Base-by-base conservation (phyloP, 2,329 filamentous ascomycete species). In the Ceratocystis diversiconidia region DNA sequence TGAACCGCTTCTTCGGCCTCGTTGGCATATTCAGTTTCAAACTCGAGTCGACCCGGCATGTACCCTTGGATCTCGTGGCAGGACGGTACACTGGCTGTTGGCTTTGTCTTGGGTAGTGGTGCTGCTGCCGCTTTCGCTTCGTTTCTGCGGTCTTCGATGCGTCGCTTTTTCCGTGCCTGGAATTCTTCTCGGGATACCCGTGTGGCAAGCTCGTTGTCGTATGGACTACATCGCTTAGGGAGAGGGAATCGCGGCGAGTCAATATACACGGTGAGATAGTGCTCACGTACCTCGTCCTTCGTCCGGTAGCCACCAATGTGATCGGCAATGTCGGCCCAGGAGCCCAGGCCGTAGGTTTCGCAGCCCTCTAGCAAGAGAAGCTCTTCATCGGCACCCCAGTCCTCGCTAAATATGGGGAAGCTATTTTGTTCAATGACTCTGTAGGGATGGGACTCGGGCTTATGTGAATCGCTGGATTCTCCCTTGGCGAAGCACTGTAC, bases 61-160 rank as follows among this genome's bases (percentile, higher is more conserved):
- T 95, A 99, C 2, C 94, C 94, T 75, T 96, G 91, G 46, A 99
- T 94, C 75, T 99, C 94, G 78, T 99, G 94, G 74, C 94, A 99
- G 43, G 91, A 88, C 0, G 94, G 94, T 2, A 96, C 91, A 78
- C 89, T 95, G 7, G 92, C 92, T 0, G 92, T 97, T 0, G 94
- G 94, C 73, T 97, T 97, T 71, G 92, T 92, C 76, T 96, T 96
- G 1, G 92, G 90, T 28, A 90, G 89, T 46, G 91, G 82, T 0
- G 90, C 87, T 0, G 90, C 85, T 7, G 90, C 89, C 68, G 88
- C 88, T 75, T 94, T 95, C 52, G 89, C 88, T 0, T 85, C 87
- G 69, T 96, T 90, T 72, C 95, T 91, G 69, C 91, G 84, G 70
- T 95, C 86, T 74, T 99, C 94, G 71, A 99, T 97, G 67, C 94